Conservation (phyloP, 495 filamentous ascomycete genomes). For the Xylaria bambusicola region DNA sequence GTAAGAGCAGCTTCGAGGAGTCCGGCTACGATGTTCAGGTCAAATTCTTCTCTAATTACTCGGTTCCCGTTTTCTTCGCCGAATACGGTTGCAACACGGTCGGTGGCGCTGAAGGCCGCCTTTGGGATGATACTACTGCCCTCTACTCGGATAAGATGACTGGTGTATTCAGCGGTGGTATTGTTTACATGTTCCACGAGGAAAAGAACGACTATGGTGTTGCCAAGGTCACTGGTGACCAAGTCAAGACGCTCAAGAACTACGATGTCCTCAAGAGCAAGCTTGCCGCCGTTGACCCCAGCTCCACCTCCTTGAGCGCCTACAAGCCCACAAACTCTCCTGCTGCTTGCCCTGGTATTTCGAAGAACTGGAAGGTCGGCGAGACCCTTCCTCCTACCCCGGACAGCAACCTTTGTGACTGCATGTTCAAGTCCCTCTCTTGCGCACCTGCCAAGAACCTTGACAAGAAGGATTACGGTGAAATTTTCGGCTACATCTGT, state of each 20-base stretch:
- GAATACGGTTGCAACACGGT: constrained; percentile 91
- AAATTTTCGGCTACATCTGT: constrained; percentile 77
- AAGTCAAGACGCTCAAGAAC: constrained; percentile 66
- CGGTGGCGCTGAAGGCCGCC: constrained; percentile 62
- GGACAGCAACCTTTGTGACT: constrained; percentile 71
- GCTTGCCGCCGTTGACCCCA: constrained; percentile 69
- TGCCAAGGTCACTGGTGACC: constrained; percentile 61
- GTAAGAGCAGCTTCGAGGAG: constrained; percentile 65
- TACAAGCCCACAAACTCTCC: constrained; percentile 80
- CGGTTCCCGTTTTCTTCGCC: constrained; percentile 93
- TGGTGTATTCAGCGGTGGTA: constrained; percentile 84
- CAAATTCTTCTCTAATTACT: constrained; percentile 81
- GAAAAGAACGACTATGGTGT: constrained; percentile 90
- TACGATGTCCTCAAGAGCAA: constrained; percentile 72
- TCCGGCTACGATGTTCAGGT: constrained; percentile 82
- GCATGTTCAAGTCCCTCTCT: constrained; percentile 71
- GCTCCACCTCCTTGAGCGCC: constrained; percentile 58
- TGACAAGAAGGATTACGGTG: constrained; percentile 53
- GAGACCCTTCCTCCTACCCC: constrained; percentile 75
- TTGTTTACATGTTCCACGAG: constrained; percentile 97
- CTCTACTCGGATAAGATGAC: constrained; percentile 83
- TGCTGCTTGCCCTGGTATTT: constrained; percentile 71
- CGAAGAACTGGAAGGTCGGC: constrained; percentile 67
- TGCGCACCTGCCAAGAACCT: constrained; percentile 64
- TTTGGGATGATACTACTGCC: constrained; percentile 82